Base-by-base conservation (phyloP, 352 stramenopile genomes). In the Lagenidium giganteum region DNA sequence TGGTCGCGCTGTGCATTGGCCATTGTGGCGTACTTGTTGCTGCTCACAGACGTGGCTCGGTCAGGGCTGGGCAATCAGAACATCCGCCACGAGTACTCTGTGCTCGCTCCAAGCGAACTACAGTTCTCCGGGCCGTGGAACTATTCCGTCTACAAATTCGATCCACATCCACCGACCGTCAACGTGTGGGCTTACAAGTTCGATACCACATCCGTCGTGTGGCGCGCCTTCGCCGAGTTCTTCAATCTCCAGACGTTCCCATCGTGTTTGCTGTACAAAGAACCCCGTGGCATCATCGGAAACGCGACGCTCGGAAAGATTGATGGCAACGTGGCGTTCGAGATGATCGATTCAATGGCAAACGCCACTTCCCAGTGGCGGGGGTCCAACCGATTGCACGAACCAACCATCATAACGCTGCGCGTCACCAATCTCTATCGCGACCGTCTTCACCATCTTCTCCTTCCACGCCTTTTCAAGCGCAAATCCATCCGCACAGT, bases 361-460 rank as follows among this genome's bases (percentile, higher is more conserved):
- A 18, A 36, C 8, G 23, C 40, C 16, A 39, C 39, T 42, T n/a
- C n/a, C n/a, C n/a, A n/a, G n/a, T n/a, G n/a, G n/a, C n/a, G n/a
- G n/a, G n/a, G n/a, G n/a, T n/a, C n/a, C n/a, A n/a, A n/a, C n/a
- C n/a, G n/a, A n/a, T n/a, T n/a, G n/a, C n/a, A n/a, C n/a, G n/a
- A n/a, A n/a, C n/a, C n/a, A n/a, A n/a, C n/a, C n/a, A n/a, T n/a
- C n/a, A n/a, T n/a, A n/a, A 51, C 29, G 5, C 14, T 62, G 3
- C 49, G 43, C 8, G 36, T 35, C 2, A 47, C 53, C 42, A 65
- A 23, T 21, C 32, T 51, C 29, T 79, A 52, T 16, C 31, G 63
- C n/a, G 61, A 79, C 22, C 64, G 64, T 2, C 26, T 79, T 6
- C 61, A 79, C 47, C 57, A 79, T n/a, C 69, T 63, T 21, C 26